Evolutionary conservation across 176 grass and related monocot genomes (phyloP), one percentile per base, ranked within the genome.

Genomic region (Eremochloa ophiuroides): DNA sequence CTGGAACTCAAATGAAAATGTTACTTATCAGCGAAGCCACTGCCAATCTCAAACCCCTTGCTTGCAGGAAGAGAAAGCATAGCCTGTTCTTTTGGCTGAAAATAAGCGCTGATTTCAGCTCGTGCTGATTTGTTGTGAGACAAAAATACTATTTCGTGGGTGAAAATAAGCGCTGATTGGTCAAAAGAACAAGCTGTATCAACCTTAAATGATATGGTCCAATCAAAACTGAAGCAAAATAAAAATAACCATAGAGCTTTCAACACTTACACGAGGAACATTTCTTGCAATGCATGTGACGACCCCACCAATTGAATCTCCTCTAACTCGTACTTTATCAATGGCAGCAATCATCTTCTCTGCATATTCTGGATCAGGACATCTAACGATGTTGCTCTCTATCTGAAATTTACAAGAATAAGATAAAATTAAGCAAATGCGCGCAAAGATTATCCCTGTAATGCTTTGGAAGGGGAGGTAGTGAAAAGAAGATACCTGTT

Each of bases 41-140:
- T 99, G 22, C 97, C 97, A 70, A 99, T 88, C 79, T 99, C 97
- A 91, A 99, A 96, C 72, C 93, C 93, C 87, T 99, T 99, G 41
- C 93, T 99, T 83, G 97, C 97, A 80, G 97, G 97, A 80, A 99
- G 93, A 90, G 97, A 99, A 50, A 99, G 82, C 91, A 90, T 90
- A 73, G 89, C 91, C n/a, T n/a, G n/a, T n/a, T n/a, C n/a, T n/a
- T n/a, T n/a, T n/a, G n/a, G n/a, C n/a, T n/a, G n/a, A n/a, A n/a
- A n/a, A n/a, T n/a, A n/a, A n/a, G n/a, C n/a, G n/a, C n/a, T n/a
- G n/a, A n/a, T n/a, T n/a, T n/a, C n/a, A n/a, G n/a, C n/a, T n/a
- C n/a, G n/a, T n/a, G n/a, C n/a, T n/a, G n/a, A n/a, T n/a, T n/a
- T n/a, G n/a, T n/a, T n/a, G n/a, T n/a, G n/a, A n/a, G n/a, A n/a